phyloP scores from a whole-genome alignment of 441 rosid species.

The Manihot esculenta region DNA sequence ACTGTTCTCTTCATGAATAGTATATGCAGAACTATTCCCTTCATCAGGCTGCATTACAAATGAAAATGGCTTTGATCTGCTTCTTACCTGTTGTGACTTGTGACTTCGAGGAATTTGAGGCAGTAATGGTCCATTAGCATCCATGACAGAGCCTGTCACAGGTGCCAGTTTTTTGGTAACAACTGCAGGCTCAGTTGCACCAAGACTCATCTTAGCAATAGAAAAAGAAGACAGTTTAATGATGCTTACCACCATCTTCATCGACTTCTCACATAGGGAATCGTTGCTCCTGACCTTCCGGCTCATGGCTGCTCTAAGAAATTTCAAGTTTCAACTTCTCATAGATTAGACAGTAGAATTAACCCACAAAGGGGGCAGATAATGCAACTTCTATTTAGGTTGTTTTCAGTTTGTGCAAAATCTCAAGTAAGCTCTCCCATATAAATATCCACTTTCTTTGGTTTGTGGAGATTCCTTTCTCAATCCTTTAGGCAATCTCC shows the following conservation, averaged over 20 bases:
- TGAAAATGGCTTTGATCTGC: conserved; percentile 29
- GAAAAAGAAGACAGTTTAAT: conserved; percentile 51
- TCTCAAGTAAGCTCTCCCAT: background rate
- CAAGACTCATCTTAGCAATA: conserved; percentile 50
- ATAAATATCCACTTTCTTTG: conserved; percentile 15
- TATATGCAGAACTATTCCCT: conserved; percentile 17
- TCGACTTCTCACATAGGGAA: conserved; percentile 47
- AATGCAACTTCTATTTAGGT: background rate
- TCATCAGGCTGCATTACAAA: conserved; percentile 39
- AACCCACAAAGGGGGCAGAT: conserved; percentile 11
- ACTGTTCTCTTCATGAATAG: conserved; percentile 27
- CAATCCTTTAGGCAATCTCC: conserved; percentile 16
- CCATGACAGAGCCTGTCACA: conserved; percentile 12
- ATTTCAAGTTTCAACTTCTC: background rate
- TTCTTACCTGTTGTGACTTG: conserved; percentile 28
- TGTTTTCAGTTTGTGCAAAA: conserved; percentile 4
- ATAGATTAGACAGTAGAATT: conserved; percentile 1
- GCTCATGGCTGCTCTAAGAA: conserved; percentile 27
- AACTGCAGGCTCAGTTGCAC: conserved; percentile 28
- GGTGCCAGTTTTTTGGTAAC: conserved; percentile 17
- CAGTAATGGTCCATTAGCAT: conserved; percentile 15
- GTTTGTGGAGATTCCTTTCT: conserved; percentile 26
- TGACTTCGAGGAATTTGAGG: conserved; percentile 22
- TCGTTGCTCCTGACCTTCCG: conserved; percentile 29
- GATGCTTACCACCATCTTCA: conserved; percentile 49